Evolutionary conservation across 768 basidiomycete species (phyloP).

Genomic region (Psilocybe sp.): DNA sequence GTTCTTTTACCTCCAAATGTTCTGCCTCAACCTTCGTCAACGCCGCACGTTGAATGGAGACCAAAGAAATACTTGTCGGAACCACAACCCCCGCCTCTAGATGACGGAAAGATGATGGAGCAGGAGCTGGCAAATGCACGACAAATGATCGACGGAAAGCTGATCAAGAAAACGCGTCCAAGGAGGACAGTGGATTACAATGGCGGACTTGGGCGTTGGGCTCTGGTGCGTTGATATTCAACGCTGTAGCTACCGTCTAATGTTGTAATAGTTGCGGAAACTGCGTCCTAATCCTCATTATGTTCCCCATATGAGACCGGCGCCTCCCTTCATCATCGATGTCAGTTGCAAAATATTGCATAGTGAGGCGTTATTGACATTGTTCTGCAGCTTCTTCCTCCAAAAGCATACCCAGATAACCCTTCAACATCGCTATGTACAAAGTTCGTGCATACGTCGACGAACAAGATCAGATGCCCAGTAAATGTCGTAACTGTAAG

Average conservation of each 20-base stretch:
- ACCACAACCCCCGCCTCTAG: conserved; percentile 75
- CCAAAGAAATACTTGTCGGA: conserved; percentile 69
- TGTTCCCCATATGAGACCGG: conserved; percentile 76
- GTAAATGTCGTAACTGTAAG: conserved; percentile 92
- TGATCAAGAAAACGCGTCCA: conserved; percentile 88
- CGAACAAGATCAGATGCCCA: conserved; percentile 97
- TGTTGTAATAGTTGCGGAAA: conserved; percentile 56
- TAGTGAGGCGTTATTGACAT: conserved; percentile 16
- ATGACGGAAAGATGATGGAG: conserved; percentile 73
- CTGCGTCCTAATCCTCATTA: conserved; percentile 77
- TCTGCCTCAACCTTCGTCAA: conserved; percentile 13
- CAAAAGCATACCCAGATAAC: conserved; percentile 89
- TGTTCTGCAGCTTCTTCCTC: conserved; percentile 75
- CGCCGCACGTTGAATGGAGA: conserved; percentile 65
- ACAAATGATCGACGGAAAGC: conserved; percentile 74
- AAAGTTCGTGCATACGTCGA: conserved; percentile 97
- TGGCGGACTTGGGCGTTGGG: conserved; percentile 85
- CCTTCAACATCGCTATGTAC: conserved; percentile 92
- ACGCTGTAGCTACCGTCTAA: conserved; percentile 8
- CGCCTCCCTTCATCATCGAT: conserved; percentile 86
- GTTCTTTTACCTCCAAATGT: conserved; percentile 12
- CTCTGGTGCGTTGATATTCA: conserved; percentile 53
- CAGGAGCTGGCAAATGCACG: conserved; percentile 75
- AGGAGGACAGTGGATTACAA: conserved; percentile 94
- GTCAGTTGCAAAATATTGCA: conserved; percentile 43